Conservation (phyloP, 148 eudicot genomes). For the Vaccinium darrowii region DNA sequence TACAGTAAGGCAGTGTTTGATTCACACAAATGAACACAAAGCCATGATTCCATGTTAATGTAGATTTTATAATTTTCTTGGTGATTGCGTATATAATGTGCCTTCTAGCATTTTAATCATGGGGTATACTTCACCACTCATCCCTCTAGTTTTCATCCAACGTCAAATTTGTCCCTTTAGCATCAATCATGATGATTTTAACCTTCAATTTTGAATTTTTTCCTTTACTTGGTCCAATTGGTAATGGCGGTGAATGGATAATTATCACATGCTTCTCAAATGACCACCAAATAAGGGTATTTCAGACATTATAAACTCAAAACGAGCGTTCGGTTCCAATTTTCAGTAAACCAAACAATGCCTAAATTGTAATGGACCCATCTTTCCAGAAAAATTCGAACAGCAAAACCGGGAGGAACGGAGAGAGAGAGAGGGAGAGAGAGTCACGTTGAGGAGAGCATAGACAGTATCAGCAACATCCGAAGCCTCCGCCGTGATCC, state of each 20-base stretch:
- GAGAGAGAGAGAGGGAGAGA: background rate
- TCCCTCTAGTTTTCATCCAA: background rate
- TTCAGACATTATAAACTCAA: no score
- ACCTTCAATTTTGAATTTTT: background rate
- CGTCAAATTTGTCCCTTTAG: background rate
- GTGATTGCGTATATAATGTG: background rate
- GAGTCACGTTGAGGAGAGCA: conserved; percentile 70
- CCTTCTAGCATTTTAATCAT: background rate
- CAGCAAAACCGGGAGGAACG: background rate
- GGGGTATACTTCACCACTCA: background rate
- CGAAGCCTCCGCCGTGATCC: conserved; percentile 78
- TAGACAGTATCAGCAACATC: conserved; percentile 81
- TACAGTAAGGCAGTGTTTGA: background rate
- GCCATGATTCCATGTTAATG: background rate
- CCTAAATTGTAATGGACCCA: no score
- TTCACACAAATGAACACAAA: background rate
- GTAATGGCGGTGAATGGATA: no score
- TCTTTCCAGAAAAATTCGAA: no score
- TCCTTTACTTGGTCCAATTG: background rate
- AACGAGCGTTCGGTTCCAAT: no score
- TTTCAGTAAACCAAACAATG: no score
- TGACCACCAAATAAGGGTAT: background rate
- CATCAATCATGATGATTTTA: background rate
- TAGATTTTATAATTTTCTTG: background rate
- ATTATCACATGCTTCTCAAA: background rate